Percentiles rank a stretch among this genome's conserved stretches.
Conservation (phyloP, 495 filamentous ascomycete species). For the Xylona heveae region DNA sequence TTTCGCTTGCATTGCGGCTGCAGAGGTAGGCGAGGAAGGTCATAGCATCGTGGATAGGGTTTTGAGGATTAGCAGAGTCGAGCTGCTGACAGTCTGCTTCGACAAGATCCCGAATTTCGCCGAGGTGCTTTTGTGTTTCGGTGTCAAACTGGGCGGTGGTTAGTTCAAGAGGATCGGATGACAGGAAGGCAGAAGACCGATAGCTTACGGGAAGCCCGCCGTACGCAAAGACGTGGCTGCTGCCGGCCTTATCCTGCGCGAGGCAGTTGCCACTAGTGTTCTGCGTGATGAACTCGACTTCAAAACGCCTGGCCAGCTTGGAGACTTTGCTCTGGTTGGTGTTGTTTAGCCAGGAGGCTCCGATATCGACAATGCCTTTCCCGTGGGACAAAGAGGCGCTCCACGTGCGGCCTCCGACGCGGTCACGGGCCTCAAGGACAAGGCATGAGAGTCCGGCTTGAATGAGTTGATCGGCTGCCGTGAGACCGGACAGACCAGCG, state of each 20-base stretch:
- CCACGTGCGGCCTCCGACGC: slow-evolving; percentile 29
- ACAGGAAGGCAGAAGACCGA: too few species aligned
- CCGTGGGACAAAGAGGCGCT: slow-evolving; percentile 9
- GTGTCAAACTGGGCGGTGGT: background rate
- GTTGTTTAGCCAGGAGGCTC: slow-evolving; percentile 31
- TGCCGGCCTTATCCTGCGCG: slow-evolving; percentile 15
- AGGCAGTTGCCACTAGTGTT: slow-evolving; percentile 17
- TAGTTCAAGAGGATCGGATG: slow-evolving; percentile 3
- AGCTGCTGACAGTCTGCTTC: slow-evolving; percentile 2
- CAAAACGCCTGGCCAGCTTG: slow-evolving; percentile 15
- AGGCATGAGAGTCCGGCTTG: slow-evolving; percentile 19
- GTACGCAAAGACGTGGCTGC: slow-evolving; percentile 11
- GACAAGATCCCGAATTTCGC: slow-evolving; percentile 6
- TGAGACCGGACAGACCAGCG: slow-evolving; percentile 26
- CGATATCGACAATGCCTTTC: slow-evolving; percentile 22
- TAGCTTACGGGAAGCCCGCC: slow-evolving; percentile 12
- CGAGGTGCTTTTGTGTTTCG: slow-evolving; percentile 1
- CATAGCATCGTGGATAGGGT: slow-evolving; percentile 12
- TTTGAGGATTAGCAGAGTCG: slow-evolving; percentile 8
- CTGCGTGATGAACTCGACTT: slow-evolving; percentile 22
- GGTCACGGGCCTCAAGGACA: slow-evolving; percentile 26
- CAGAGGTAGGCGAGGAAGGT: slow-evolving; percentile 15
- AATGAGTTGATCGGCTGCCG: slow-evolving; percentile 20
- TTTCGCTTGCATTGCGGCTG: slow-evolving; percentile 7
- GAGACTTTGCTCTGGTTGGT: slow-evolving; percentile 22